Conservation (phyloP, 1,284 basidiomycete genomes). For the Boletus sp. region DNA sequence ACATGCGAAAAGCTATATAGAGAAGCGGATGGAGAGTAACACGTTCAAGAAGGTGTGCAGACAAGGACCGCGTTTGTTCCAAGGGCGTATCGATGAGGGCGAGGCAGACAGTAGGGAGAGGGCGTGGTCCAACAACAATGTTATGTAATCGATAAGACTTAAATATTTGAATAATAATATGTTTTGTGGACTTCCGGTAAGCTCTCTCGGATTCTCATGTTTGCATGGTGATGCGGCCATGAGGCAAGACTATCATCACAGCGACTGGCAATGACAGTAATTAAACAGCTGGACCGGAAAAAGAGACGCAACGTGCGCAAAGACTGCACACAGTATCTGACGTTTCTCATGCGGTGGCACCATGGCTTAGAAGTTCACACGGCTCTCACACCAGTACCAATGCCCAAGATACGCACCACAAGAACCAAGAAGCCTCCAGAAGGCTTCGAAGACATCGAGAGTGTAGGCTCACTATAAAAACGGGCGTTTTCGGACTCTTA, state of each 20-base stretch:
- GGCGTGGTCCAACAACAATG: background rate
- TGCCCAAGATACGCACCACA: conserved; percentile 95
- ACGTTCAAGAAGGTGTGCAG: conserved; percentile 1
- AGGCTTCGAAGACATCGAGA: conserved; percentile 95
- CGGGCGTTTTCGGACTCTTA: conserved; percentile 6
- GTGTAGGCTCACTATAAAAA: conserved; percentile 39
- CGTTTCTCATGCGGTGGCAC: no score
- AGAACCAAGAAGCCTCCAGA: conserved; percentile 95
- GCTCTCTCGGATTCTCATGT: no score
- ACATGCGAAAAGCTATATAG: conserved; percentile 8
- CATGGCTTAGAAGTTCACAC: conserved; percentile 24
- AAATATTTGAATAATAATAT: background rate
- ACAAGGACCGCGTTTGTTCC: conserved; percentile 9
- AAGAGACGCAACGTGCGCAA: no score
- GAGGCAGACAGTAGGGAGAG: conserved; percentile 3
- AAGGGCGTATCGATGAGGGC: conserved; percentile 19
- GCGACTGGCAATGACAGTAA: no score
- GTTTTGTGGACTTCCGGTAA: no score
- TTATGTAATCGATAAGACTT: conserved; percentile 23
- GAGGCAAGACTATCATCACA: no score
- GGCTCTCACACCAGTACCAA: conserved; percentile 36
- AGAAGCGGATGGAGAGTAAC: background rate
- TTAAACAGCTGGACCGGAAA: no score
- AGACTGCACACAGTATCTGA: no score
- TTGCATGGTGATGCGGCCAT: no score